Conservation (phyloP, 2,329 filamentous ascomycete species). For the Aspergillus carbonarius region DNA sequence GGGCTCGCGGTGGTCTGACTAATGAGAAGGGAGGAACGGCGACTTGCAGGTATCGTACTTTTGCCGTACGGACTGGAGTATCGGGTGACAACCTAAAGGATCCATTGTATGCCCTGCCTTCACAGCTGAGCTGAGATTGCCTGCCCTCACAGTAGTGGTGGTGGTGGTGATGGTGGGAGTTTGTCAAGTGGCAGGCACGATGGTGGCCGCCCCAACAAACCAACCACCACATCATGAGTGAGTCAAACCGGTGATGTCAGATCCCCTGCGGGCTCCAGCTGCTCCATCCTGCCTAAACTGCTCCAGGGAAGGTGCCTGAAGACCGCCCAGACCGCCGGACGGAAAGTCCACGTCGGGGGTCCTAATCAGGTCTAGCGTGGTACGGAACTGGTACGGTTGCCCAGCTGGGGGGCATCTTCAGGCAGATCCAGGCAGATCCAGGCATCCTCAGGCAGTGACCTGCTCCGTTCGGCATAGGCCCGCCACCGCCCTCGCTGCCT, state of each 20-base stretch:
- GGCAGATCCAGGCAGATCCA: background rate
- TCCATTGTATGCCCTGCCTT: too few species aligned
- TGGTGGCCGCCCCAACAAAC: background rate
- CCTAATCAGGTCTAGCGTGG: background rate
- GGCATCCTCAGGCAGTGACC: slow-evolving; percentile 11
- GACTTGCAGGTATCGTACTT: background rate
- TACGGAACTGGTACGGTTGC: background rate
- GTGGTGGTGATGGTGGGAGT: background rate
- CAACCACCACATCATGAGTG: background rate
- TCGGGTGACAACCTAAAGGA: too few species aligned
- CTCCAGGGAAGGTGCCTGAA: slow-evolving; percentile 1
- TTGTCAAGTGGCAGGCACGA: background rate
- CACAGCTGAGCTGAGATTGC: too few species aligned
- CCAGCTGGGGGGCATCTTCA: slow-evolving; percentile 3
- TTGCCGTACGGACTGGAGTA: too few species aligned
- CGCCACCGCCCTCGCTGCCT: slow-evolving; percentile 15
- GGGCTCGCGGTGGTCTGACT: background rate
- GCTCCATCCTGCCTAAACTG: slow-evolving; percentile 1
- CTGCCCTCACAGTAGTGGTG: background rate
- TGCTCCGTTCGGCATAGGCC: slow-evolving; percentile 11
- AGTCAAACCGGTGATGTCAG: slow-evolving; percentile 5
- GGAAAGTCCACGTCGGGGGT: slow-evolving; percentile 8
- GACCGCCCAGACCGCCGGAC: slow-evolving; percentile 7
- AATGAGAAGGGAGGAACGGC: background rate
- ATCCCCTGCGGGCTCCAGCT: background rate